Evolutionary conservation across 108 stramenopile species (phyloP), one percentile per base, ranked within the genome.

Genomic region (Skeletonema costatum): DNA sequence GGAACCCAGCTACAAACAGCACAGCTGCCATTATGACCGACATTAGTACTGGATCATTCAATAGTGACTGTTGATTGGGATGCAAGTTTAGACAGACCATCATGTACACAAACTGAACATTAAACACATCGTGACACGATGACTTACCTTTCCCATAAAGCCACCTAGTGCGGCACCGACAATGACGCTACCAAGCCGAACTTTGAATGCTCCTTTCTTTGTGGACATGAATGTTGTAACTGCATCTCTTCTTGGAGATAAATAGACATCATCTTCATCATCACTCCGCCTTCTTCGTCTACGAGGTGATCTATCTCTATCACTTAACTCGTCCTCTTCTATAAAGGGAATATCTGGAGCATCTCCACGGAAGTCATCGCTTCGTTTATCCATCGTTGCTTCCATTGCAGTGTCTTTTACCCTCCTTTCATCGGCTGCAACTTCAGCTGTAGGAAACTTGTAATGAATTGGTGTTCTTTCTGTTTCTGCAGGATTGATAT

Each of bases 141-240:
- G 29, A 69, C 85, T 65, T 73, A 87, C 88, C 88, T 91, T 91
- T 48, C 79, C 82, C 10, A 89, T 36, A 64, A 90, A 90, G 33
- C 74, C 76, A 38, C 91, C 90, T 12, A 70, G 30, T 7, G 71
- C 68, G 25, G 68, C 80, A 51, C 91, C 91, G 13, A 90, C 71
- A 31, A 86, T 58, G 32, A 85, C 64, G 17, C 90, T 85, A 3
- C 83, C 79, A 32, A 69, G 50, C 60, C 76, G 58, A n/a, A 94
- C 74, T 73, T 80, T 75, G 10, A 86, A 12, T 60, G 81, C 87
- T 19, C 91, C 91, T 36, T 32, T 25, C 64, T 64, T 82, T 29
- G 90, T 83, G 10, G 91, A 85, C 86, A 87, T 86, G 76, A 87
- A 90, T 46, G 73, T 75, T 71, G 89, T 89, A 30, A 94, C 81